Evolutionary conservation across 2,329 filamentous ascomycete genomes (phyloP).

Genomic region (Neonectria hederae): DNA sequence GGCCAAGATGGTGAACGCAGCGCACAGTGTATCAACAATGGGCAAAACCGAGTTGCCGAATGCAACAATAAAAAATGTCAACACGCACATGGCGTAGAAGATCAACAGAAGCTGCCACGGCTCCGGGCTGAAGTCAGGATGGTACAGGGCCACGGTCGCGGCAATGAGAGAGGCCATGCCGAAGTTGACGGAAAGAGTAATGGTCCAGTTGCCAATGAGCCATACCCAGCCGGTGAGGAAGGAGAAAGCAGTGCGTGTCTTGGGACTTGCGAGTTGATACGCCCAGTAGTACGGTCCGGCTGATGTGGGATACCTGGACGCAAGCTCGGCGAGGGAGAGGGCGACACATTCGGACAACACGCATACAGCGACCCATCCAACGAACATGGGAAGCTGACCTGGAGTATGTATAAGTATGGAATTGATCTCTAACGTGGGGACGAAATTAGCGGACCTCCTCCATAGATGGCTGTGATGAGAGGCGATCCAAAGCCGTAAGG

Average conservation of each 20-base stretch:
- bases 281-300: slow-evolving; percentile 80
- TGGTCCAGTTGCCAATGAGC: slow-evolving; percentile 75
- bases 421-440: too few species aligned
- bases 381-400: slow-evolving; percentile 65
- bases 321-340: slow-evolving; percentile 76
- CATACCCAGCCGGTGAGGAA: slow-evolving; percentile 81
- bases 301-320: slow-evolving; percentile 69
- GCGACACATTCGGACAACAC: slow-evolving; percentile 77
- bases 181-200: slow-evolving; percentile 75
- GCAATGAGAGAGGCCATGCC: slow-evolving; percentile 74
- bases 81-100: slow-evolving; percentile 72
- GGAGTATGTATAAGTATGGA: neutral
- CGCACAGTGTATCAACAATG: slow-evolving; percentile 73
- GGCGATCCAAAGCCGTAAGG: slow-evolving; percentile 40
- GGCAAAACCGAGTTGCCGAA: slow-evolving; percentile 68
- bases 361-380: slow-evolving; percentile 71
- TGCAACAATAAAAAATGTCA: slow-evolving; percentile 73
- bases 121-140: slow-evolving; percentile 59
- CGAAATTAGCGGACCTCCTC: slow-evolving; percentile 26
- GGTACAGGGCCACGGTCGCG: slow-evolving; percentile 70
- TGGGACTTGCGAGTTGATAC: slow-evolving; percentile 68
- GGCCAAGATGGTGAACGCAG: slow-evolving; percentile 75
- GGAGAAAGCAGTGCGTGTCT: slow-evolving; percentile 70
- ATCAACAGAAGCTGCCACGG: slow-evolving; percentile 73
- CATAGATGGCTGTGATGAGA: slow-evolving; percentile 37